Conservation (phyloP, 2,329 filamentous ascomycete genomes). For the Penicillium brasilianum region DNA sequence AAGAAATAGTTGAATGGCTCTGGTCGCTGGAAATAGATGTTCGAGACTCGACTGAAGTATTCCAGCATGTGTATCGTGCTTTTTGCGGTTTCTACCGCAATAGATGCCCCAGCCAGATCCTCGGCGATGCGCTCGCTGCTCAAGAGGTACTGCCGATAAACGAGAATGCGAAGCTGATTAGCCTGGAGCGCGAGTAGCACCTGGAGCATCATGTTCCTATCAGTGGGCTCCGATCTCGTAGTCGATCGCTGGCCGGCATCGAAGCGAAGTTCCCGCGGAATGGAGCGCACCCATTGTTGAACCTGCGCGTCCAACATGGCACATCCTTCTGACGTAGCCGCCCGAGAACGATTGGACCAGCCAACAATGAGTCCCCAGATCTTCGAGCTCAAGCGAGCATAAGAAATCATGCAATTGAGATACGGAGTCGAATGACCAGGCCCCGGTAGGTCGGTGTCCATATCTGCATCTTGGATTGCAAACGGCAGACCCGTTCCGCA, state of each 20-base stretch:
- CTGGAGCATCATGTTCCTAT: constrained; percentile 49
- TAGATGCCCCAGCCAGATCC: constrained; percentile 43
- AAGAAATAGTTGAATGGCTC: constrained; percentile 51
- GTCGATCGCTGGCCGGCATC: constrained; percentile 35
- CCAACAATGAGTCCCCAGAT: constrained; percentile 53
- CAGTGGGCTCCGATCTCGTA: constrained; percentile 29
- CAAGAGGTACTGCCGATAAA: constrained; percentile 52
- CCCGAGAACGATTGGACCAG: constrained; percentile 42
- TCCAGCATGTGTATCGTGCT: constrained; percentile 46
- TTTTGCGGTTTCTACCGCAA: constrained; percentile 49
- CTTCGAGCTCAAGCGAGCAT: constrained; percentile 53
- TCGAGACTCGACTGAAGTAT: constrained; percentile 44
- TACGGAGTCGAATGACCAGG: constrained; percentile 48
- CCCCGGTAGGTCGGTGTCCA: constrained; percentile 55
- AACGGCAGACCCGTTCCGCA: constrained; percentile 59
- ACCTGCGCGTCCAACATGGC: constrained; percentile 50
- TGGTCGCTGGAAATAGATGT: constrained; percentile 48
- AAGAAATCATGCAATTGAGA: constrained; percentile 55
- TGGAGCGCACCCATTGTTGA: constrained; percentile 54
- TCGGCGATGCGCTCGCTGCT: constrained; percentile 45
- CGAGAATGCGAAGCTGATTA: constrained; percentile 54
- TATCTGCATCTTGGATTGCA: constrained; percentile 55
- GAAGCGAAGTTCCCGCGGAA: constrained; percentile 51
- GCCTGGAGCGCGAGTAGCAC: constrained; percentile 53
- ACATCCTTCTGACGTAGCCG: constrained; percentile 46